Base-by-base conservation (phyloP, 2,329 filamentous ascomycete species). In the Sarocladiaceae sp. region DNA sequence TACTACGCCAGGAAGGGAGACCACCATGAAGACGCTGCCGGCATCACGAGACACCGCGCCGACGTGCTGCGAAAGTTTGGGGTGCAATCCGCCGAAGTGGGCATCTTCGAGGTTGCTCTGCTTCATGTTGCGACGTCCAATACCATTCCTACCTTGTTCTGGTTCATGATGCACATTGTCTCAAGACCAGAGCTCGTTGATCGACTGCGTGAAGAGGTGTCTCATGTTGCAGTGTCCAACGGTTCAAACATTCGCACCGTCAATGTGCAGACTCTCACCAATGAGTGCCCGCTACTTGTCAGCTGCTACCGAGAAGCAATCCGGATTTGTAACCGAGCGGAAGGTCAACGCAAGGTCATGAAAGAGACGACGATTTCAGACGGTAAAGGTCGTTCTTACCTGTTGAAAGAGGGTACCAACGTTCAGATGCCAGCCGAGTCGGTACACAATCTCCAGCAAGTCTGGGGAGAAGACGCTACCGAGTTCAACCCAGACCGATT, bases 271-370 rank as follows among this genome's bases (percentile, higher is more conserved):
- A 57, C 52, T 3, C 60, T 76, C n/a, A 62, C 66, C 42, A 58
- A 66, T 4, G 49, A 60, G 7, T 75, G 71, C 52, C 71, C 72
- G 0, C 60, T 75, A 11, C 58, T 78, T 10, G 59, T 71, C 17
- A 69, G 71, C 28, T 63, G 63, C n/a, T 75, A 70, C 55, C 68
- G 68, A 22, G 74, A 78, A 58, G 65, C 64, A 1, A 58, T 75
- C 48, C 71, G 74, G 22, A 36, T 74, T 1, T n/a, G n/a, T 25
- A 54, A 54, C 29, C 15, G 36, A 53, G 17, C 31, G 18, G 35
- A 23, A 13, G 37, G 49, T 36, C 50, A 25, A 20, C n/a, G 28
- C 11, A 59, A 58, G 18, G 70, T 76, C 13, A 55, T 63, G 17
- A 57, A 64, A 47, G 73, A 76, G 52, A 74, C 71, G 7, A 56